Conservation (phyloP, 2,329 filamentous ascomycete genomes). For the Aschersonia sp. region DNA sequence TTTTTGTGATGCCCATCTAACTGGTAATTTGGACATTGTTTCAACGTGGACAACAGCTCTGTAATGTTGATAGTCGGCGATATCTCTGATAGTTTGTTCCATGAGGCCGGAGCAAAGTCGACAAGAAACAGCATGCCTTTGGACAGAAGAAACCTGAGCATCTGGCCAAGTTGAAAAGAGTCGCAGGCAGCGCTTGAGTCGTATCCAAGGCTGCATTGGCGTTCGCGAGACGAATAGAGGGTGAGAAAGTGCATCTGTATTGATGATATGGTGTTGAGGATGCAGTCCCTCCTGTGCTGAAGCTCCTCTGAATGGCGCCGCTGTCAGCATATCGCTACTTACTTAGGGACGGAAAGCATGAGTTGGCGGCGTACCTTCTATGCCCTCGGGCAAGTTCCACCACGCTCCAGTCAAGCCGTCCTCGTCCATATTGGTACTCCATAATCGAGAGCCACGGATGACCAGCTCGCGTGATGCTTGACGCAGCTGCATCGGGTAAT, state of each 20-base stretch:
- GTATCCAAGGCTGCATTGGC: conserved; percentile 62
- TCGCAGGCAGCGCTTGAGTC: conserved; percentile 60
- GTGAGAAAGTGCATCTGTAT: conserved; percentile 53
- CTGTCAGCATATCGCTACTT: background rate
- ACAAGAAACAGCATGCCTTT: conserved; percentile 46
- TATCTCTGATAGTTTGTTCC: conserved; percentile 30
- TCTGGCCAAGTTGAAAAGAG: conserved; percentile 66
- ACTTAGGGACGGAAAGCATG: background rate
- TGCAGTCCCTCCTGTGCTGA: conserved; percentile 47
- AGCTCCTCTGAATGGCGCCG: conserved; percentile 39
- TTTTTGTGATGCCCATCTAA: conserved; percentile 60
- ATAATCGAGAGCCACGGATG: conserved; percentile 46
- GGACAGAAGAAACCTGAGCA: conserved; percentile 54
- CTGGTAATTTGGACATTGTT: conserved; percentile 58
- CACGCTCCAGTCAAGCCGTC: conserved; percentile 33
- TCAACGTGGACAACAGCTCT: conserved; percentile 42
- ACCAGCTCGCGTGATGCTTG: conserved; percentile 52
- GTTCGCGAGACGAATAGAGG: conserved; percentile 51
- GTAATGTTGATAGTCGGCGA: conserved; percentile 42
- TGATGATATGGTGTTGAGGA: conserved; percentile 56
- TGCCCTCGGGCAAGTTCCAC: conserved; percentile 57
- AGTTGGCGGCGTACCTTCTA: conserved; percentile 42
- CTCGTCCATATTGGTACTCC: conserved; percentile 27
- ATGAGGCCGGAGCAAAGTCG: conserved; percentile 36
- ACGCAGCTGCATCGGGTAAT: conserved; percentile 45